phyloP scores from a whole-genome alignment of 306 rosid genomes.

The Sicyos edulis region DNA sequence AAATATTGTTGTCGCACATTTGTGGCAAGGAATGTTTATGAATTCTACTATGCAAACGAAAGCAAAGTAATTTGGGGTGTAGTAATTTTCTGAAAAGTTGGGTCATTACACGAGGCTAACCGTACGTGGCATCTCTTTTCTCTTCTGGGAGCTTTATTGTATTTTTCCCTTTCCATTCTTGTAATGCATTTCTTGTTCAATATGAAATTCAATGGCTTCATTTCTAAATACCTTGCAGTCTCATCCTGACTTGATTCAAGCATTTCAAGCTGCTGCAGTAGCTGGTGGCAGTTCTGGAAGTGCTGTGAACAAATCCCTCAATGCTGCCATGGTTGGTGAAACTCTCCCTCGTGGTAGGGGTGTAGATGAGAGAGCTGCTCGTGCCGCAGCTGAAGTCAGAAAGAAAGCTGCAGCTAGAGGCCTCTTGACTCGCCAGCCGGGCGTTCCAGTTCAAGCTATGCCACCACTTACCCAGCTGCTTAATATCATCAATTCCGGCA shows the following conservation, averaged over 20 bases:
- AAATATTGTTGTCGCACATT: background rate
- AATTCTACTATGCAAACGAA: background rate
- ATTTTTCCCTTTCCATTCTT: background rate
- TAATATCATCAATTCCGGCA: slow-evolving; percentile 63
- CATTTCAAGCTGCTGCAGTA: slow-evolving; percentile 84
- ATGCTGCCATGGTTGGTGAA: slow-evolving; percentile 73
- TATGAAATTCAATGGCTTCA: background rate
- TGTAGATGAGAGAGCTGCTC: slow-evolving; percentile 86
- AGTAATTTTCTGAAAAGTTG: background rate
- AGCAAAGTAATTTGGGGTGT: background rate
- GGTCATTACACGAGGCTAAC: background rate
- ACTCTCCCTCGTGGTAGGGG: slow-evolving; percentile 81
- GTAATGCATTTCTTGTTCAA: background rate
- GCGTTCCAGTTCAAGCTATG: slow-evolving; percentile 80
- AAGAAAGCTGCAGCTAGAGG: slow-evolving; percentile 95
- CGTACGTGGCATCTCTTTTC: background rate
- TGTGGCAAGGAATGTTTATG: background rate
- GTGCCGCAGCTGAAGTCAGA: slow-evolving; percentile 88
- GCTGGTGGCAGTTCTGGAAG: slow-evolving; percentile 74
- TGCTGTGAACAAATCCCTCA: slow-evolving; percentile 62
- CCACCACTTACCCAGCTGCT: slow-evolving; percentile 76
- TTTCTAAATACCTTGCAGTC: slow-evolving; percentile 41
- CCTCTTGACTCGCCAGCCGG: slow-evolving; percentile 63
- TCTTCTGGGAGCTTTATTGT: background rate
- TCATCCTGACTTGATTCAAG: slow-evolving; percentile 82